A percentile compares a stretch with the other conserved stretches of the same genome.
Conservation (phyloP, 208 protist genomes). For the Zelonia costaricensis region DNA sequence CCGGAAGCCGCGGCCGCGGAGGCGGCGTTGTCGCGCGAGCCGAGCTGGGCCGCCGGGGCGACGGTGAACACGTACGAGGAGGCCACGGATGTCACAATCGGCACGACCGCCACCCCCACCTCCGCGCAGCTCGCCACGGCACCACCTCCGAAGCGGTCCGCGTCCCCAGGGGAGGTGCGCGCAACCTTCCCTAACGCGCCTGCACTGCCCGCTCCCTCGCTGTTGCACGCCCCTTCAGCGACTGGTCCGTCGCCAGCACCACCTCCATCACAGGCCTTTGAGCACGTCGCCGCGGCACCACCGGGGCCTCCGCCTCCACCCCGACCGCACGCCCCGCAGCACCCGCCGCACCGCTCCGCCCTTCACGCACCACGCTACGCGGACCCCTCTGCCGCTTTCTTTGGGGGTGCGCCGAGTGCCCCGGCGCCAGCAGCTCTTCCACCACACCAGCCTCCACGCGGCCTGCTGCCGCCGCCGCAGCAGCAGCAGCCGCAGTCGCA, state of each 20-base stretch:
- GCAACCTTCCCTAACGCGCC: background rate
- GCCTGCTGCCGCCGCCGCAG: no score
- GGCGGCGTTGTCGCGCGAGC: background rate
- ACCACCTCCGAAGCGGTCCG: background rate
- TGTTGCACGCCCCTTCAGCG: background rate
- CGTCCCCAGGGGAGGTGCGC: no score
- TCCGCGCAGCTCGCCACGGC: background rate
- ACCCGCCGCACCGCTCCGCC: background rate
- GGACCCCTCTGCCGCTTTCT: background rate
- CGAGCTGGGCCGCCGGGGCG: background rate
- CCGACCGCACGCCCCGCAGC: background rate
- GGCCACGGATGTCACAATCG: background rate
- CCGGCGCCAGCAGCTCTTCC: background rate
- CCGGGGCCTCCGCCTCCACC: background rate
- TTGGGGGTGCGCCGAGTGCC: background rate
- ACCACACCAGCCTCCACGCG: no score
- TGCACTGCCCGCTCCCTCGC: background rate
- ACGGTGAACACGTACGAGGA: slow-evolving; percentile 6
- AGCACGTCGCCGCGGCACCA: background rate
- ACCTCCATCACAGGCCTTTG: background rate
- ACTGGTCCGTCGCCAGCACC: background rate
- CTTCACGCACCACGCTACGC: slow-evolving; percentile 10
- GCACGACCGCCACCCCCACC: no score
- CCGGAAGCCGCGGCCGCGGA: background rate
- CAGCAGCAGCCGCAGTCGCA: no score